Evolutionary conservation across 768 basidiomycete species (phyloP), one percentile per base, ranked within the genome.

Genomic region (Chalciporus chontae): DNA sequence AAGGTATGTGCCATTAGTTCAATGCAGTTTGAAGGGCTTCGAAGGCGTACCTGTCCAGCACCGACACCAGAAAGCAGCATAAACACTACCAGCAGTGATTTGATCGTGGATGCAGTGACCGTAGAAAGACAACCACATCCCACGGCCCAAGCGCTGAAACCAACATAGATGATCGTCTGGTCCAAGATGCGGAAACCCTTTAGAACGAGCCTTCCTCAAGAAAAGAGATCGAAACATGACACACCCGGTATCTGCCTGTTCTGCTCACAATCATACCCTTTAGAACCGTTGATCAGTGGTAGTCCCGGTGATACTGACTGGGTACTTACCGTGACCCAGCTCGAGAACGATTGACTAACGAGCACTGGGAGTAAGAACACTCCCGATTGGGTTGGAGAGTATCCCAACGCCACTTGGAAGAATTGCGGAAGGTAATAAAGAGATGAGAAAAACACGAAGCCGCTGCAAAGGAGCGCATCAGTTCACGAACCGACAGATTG

Each of bases 401-500:
- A 81, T 5, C 81, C 82, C n/a, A 83, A 67, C 4, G 79, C 84
- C 8, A 87, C 79, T 67, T 89, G 87, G 67, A 87, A 85, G 62
- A 80, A 88, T 54, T 85, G 82, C 2, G 89, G 87, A 0, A 90
- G 74, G 58, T 87, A 87, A 64, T 81, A 87, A 11, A 86, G 61
- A 8, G 83, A 76, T 15, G 79, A 83, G 65, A 77, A 82, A 63
- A 81, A 83, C 3, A 82, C 70, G 53, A 83, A 77, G 21, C 80
- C 81, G 43, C 81, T 84, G 50, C 8, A 13, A 44, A 0, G 10
- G 8, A 8, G 11, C 19, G 1, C 14, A 29, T 59, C 48, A 51
- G 18, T 48, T 8, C 49, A 23, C 34, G 13, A 18, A 43, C 40
- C 11, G 34, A 17, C 5, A 43, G 7, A 11, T 18, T 29, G 45